Conservation (phyloP, 257 asterid genomes). For the Plantago major region DNA sequence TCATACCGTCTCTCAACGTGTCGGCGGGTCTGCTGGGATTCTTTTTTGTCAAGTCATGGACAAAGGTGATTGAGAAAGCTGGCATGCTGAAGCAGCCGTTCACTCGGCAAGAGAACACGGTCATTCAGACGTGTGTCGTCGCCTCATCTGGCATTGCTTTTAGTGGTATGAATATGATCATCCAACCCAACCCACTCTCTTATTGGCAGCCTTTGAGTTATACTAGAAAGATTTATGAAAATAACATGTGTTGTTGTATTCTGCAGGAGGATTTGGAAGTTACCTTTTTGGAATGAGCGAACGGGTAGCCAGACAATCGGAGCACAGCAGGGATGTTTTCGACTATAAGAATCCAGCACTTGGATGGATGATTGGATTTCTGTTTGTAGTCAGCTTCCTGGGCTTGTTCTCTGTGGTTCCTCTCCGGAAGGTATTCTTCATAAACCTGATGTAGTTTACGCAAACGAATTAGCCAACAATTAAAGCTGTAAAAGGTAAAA, state of each 20-base stretch:
- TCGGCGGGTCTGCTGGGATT: slow-evolving; percentile 71
- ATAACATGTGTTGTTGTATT: neutral
- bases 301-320: slow-evolving; percentile 36
- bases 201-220: too few species aligned
- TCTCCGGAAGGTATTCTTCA: slow-evolving; percentile 47
- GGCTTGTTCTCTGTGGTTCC: slow-evolving; percentile 69
- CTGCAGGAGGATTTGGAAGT: slow-evolving; percentile 67
- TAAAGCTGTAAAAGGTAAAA: too few species aligned
- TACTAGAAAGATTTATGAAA: too few species aligned
- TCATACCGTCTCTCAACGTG: slow-evolving; percentile 62
- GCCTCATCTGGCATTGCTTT: slow-evolving; percentile 77
- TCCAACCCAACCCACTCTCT: neutral
- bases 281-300: slow-evolving; percentile 64
- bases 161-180: slow-evolving; percentile 54
- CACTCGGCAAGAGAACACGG: slow-evolving; percentile 70
- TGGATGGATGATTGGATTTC: slow-evolving; percentile 63
- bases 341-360: slow-evolving; percentile 39
- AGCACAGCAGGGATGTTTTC: slow-evolving; percentile 25
- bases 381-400: slow-evolving; percentile 56
- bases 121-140: slow-evolving; percentile 72
- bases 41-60: slow-evolving; percentile 62
- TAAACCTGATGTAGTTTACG: neutral
- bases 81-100: slow-evolving; percentile 52
- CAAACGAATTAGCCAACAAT: too few species aligned
- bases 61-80: slow-evolving; percentile 35